Evolutionary conservation across 78 protist species (phyloP).

Genomic region (Dictyostelium capitatum): DNA sequence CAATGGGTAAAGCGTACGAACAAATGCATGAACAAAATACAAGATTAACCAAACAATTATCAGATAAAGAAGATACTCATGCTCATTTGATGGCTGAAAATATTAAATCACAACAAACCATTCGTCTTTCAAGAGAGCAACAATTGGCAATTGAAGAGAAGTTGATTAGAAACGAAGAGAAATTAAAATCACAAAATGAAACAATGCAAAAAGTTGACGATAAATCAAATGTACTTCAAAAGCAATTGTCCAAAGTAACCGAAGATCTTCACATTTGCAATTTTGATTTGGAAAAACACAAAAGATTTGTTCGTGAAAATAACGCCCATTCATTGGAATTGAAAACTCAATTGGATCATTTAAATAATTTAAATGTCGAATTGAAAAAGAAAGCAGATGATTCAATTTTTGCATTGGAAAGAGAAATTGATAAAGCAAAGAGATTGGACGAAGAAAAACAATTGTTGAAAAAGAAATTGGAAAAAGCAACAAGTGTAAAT

Average conservation of each 20-base stretch:
- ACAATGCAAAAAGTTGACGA: slow-evolving; percentile 57
- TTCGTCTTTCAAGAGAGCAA: slow-evolving; percentile 46
- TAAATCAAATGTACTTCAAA: slow-evolving; percentile 35
- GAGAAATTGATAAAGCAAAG: slow-evolving; percentile 72
- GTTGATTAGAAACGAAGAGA: slow-evolving; percentile 40
- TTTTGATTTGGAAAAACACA: slow-evolving; percentile 64
- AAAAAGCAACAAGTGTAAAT: slow-evolving; percentile 22
- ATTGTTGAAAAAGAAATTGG: slow-evolving; percentile 60
- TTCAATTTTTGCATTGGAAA: slow-evolving; percentile 59
- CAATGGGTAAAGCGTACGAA: slow-evolving; percentile 69
- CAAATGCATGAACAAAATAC: slow-evolving; percentile 76
- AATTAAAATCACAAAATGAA: slow-evolving; percentile 37
- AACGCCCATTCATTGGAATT: slow-evolving; percentile 35
- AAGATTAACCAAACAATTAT: slow-evolving; percentile 27
- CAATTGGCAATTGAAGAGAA: slow-evolving; percentile 38
- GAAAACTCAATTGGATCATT: slow-evolving; percentile 67
- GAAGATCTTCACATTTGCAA: slow-evolving; percentile 56
- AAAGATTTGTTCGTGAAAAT: slow-evolving; percentile 46
- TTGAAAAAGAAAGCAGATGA: slow-evolving; percentile 75
- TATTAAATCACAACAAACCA: slow-evolving; percentile 70
- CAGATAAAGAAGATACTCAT: slow-evolving; percentile 79
- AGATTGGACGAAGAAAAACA: slow-evolving; percentile 74
- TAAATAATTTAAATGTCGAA: slow-evolving; percentile 16
- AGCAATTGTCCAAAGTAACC: slow-evolving; percentile 51
- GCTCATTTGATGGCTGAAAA: slow-evolving; percentile 82